phyloP scores from a whole-genome alignment of 208 protist genomes.

The Leishmania turanica region DNA sequence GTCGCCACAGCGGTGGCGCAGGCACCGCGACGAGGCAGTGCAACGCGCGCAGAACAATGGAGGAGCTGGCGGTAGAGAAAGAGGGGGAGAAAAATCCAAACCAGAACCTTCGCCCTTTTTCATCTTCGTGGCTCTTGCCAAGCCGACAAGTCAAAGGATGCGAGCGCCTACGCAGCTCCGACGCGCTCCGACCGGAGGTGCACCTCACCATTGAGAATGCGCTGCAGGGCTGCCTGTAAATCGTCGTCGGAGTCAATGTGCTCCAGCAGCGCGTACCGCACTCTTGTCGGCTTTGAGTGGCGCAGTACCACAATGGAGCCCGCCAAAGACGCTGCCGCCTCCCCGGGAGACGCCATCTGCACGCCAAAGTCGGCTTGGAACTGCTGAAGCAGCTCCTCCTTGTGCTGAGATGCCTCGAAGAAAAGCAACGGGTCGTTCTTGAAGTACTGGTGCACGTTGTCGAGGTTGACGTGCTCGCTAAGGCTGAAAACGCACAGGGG shows the following conservation, averaged over 20 bases:
- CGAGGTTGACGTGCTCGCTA: slow-evolving; percentile 32
- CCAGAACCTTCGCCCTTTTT: background rate
- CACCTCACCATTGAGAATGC: slow-evolving; percentile 35
- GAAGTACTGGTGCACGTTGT: slow-evolving; percentile 38
- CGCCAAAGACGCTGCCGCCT: background rate
- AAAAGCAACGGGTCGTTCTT: slow-evolving; percentile 71
- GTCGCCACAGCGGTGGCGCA: background rate
- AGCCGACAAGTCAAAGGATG: too few relatives aligned
- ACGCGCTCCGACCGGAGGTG: slow-evolving; percentile 13
- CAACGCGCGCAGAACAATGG: background rate
- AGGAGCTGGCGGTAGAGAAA: background rate
- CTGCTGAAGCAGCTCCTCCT: slow-evolving; percentile 8
- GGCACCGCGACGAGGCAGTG: background rate
- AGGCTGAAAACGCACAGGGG: slow-evolving; percentile 60
- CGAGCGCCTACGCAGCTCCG: background rate
- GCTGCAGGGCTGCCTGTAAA: slow-evolving; percentile 28
- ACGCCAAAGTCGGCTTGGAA: slow-evolving; percentile 23
- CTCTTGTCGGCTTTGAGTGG: slow-evolving; percentile 22
- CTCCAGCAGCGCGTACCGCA: slow-evolving; percentile 30
- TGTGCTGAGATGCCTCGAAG: slow-evolving; percentile 46
- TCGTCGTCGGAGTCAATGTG: slow-evolving; percentile 27
- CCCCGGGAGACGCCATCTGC: background rate
- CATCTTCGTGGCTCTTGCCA: background rate
- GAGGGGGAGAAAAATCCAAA: too few relatives aligned
- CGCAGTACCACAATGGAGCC: slow-evolving; percentile 39